phyloP scores from a whole-genome alignment of 139 green algal genomes.

The Auxenochlorella pyrenoidosa region DNA sequence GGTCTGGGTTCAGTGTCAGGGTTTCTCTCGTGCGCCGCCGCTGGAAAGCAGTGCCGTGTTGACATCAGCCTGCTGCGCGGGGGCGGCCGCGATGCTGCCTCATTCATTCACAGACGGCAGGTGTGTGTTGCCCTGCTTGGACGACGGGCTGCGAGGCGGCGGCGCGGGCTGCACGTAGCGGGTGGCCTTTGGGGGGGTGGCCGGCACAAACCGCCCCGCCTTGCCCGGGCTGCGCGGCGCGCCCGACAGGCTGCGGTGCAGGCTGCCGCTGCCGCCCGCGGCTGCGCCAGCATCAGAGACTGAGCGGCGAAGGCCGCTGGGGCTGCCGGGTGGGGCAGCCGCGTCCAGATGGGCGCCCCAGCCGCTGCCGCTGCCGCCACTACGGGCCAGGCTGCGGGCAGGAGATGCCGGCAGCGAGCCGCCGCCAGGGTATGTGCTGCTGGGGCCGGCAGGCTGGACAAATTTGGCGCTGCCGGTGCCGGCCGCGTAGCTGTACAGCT shows the following conservation, averaged over 20 bases:
- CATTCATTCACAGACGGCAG: background rate
- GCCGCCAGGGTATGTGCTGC: background rate
- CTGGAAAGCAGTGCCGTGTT: no score
- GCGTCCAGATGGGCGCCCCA: background rate
- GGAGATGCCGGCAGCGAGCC: background rate
- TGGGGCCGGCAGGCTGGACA: background rate
- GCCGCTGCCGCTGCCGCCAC: background rate
- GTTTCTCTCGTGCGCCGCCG: no score
- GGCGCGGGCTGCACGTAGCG: background rate
- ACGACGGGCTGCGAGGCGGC: background rate
- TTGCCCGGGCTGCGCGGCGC: background rate
- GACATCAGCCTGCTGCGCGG: no score
- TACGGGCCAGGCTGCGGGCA: background rate
- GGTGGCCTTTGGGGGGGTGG: background rate
- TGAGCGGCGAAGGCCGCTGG: background rate
- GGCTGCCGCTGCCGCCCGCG: background rate
- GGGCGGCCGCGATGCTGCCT: background rate
- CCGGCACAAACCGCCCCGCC: background rate
- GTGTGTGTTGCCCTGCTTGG: background rate
- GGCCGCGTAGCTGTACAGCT: background rate
- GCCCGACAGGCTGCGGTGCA: conserved; percentile 9
- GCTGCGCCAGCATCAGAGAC: background rate
- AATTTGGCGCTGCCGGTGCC: background rate
- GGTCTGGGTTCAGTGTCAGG: no score
- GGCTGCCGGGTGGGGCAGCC: background rate